Evolutionary conservation across 83 land plant species (phyloP).

Genomic region (Isoetes engelmannii): DNA sequence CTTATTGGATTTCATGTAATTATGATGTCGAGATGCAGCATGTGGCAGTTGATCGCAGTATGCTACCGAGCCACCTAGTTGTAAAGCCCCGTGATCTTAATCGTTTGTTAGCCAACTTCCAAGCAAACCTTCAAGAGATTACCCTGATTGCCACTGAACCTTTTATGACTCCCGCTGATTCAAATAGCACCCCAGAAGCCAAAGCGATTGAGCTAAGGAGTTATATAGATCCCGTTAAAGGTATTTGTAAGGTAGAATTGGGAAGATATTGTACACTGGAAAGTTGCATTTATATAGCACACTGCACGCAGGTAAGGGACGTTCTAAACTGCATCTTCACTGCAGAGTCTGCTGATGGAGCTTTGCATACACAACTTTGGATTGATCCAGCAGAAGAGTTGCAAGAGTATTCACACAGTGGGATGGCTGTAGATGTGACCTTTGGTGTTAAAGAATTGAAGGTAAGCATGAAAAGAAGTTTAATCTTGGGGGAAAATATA

Average conservation of each 20-base stretch:
- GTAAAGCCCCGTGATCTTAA: slow-evolving; percentile 84
- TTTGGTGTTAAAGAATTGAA: slow-evolving; percentile 90
- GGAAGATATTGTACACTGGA: too few species aligned
- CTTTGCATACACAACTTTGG: slow-evolving; percentile 93
- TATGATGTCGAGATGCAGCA: slow-evolving; percentile 84
- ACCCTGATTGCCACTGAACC: slow-evolving; percentile 92
- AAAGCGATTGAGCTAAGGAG: slow-evolving; percentile 96
- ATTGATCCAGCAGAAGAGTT: slow-evolving; percentile 97
- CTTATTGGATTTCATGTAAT: slow-evolving; percentile 89
- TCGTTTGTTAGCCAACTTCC: slow-evolving; percentile 76
- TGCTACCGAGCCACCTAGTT: slow-evolving; percentile 72
- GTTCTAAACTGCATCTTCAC: neutral
- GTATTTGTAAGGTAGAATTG: slow-evolving; percentile 22
- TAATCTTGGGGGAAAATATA: neutral
- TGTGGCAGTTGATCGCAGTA: slow-evolving; percentile 54
- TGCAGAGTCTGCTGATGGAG: slow-evolving; percentile 69
- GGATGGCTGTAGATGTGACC: slow-evolving; percentile 90
- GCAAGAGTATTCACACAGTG: slow-evolving; percentile 69
- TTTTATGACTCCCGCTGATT: slow-evolving; percentile 32
- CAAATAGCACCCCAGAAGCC: slow-evolving; percentile 54
- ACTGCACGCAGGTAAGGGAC: too few species aligned
- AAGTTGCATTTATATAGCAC: too few species aligned
- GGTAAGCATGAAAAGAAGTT: slow-evolving; percentile 27
- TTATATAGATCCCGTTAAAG: slow-evolving; percentile 93
- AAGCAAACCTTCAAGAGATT: slow-evolving; percentile 88